phyloP scores from a whole-genome alignment of 305 asterid genomes.

The Solanum hybrid region DNA sequence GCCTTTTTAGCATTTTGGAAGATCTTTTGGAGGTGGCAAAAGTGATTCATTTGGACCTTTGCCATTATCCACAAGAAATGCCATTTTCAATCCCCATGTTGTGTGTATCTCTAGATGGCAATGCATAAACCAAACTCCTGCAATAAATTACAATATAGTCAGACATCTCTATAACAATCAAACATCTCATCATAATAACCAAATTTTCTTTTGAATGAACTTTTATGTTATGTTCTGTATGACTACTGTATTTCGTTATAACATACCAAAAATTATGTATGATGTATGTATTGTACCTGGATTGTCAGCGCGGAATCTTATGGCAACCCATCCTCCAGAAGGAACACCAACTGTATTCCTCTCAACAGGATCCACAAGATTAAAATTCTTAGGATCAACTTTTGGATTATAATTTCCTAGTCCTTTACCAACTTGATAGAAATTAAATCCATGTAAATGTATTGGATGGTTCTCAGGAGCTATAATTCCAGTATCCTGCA shows the following conservation, averaged over 20 bases:
- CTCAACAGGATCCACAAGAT: constrained; percentile 77
- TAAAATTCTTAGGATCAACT: constrained; percentile 50
- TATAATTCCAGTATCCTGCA: constrained; percentile 67
- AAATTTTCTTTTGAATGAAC: background rate
- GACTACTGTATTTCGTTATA: background rate
- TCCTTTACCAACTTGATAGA: constrained; percentile 61
- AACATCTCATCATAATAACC: background rate
- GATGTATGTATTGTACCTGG: constrained; percentile 41
- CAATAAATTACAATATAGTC: background rate
- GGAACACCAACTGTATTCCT: constrained; percentile 86
- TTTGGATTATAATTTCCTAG: constrained; percentile 60
- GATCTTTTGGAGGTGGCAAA: constrained; percentile 75
- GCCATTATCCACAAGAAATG: constrained; percentile 78
- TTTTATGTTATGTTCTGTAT: background rate
- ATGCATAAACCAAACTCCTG: constrained; percentile 89
- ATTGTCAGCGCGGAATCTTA: constrained; percentile 71
- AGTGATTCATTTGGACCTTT: constrained; percentile 53
- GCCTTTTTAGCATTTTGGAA: constrained; percentile 48
- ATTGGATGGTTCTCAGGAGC: constrained; percentile 71
- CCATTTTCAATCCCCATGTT: constrained; percentile 86
- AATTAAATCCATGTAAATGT: constrained; percentile 84
- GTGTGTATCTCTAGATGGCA: constrained; percentile 84
- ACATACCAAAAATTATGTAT: background rate
- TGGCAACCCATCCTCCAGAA: constrained; percentile 90
- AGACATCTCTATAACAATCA: background rate